A percentile compares a stretch with the other conserved stretches of the same genome.
Evolutionary conservation across 805 yeast genomes (phyloP).

Genomic region (Schizosaccharomyces japonicus): DNA sequence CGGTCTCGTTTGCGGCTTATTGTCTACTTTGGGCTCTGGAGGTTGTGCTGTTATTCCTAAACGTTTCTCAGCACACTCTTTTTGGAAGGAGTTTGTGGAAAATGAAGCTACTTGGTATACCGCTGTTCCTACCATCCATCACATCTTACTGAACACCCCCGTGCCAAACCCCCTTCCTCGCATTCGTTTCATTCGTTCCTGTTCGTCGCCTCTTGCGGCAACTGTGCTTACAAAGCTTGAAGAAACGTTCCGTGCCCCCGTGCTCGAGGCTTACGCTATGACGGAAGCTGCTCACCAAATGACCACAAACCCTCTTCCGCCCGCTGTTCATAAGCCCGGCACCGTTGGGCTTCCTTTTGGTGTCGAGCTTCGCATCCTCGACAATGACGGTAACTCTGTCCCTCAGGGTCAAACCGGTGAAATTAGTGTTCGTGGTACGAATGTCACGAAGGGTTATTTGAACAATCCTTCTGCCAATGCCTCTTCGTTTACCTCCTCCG

Average conservation of each 20-base stretch:
- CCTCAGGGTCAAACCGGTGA: constrained; percentile 39
- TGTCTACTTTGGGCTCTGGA: constrained; percentile 36
- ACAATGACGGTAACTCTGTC: constrained; percentile 24
- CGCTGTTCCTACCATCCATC: constrained; percentile 57
- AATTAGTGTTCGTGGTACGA: constrained; percentile 40
- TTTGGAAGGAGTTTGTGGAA: constrained; percentile 33
- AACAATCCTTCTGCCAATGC: constrained; percentile 48
- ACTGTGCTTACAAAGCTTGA: constrained; percentile 36
- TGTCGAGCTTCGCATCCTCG: constrained; percentile 35
- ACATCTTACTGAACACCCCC: constrained; percentile 31
- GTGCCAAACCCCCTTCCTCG: constrained; percentile 29
- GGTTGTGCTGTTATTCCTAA: constrained; percentile 42
- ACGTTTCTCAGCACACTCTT: constrained; percentile 33
- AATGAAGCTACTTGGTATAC: constrained; percentile 45
- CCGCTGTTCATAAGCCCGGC: constrained; percentile 41
- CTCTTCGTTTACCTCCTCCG: constrained; percentile 33
- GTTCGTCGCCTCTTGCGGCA: constrained; percentile 51
- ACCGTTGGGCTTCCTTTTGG: constrained; percentile 57
- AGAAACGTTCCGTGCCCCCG: constrained; percentile 36
- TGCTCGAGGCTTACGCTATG: constrained; percentile 58
- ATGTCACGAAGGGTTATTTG: constrained; percentile 49
- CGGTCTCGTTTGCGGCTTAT: constrained; percentile 41
- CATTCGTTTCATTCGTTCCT: constrained; percentile 44
- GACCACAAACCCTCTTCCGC: constrained; percentile 47
- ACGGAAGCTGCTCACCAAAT: constrained; percentile 57